Evolutionary conservation across 345 rosid genomes (phyloP), one percentile per base, ranked within the genome.

Genomic region (Linum trigynum): DNA sequence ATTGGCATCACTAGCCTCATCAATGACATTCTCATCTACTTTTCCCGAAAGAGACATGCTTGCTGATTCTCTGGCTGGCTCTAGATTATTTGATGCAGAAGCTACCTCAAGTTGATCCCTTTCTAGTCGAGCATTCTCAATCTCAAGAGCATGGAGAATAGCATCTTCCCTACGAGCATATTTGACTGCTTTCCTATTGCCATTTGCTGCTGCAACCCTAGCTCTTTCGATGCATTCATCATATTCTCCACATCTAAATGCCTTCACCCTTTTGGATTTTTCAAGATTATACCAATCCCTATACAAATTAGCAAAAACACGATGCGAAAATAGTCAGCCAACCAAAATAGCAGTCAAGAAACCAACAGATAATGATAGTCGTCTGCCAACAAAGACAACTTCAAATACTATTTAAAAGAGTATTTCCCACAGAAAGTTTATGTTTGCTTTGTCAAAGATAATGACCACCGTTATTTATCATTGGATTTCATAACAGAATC

Each of bases 271-370:
- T 83, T 91, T 91, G 6, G 98, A 91, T 68, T 87, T 89, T 65
- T 95, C 99, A 65, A 95, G 94, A 79, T 84, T 77, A 79, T 95
- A 91, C 98, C 98, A 95, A 66, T 91, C 99, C 82, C 98, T 95
- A 64, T 10, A 75, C 40, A 65, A 69, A 60, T n/a, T 7, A 57
- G 37, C 32, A 56, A 57, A 17, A 17, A 17, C 38, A 17, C 61
- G 16, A 57, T 11, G 38, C 5, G 32, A 8, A 23, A 17, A 5
- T 17, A 57, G 36, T 37, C 53, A 5, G 53, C 53, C 50, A 43
- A 43, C 6, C 7, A 39, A 60, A 23, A 57, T n/a, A 42, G 61
- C 32, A 37, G 63, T 73, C 4, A 71, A 59, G 55, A 67, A 69
- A 50, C 32, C 45, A 35, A 64, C 37, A 64, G 36, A 56, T 50